Percentiles rank a stretch among this genome's conserved stretches.
Evolutionary conservation across 2,329 filamentous ascomycete species (phyloP).

Genomic region (Nothopassalora personata): DNA sequence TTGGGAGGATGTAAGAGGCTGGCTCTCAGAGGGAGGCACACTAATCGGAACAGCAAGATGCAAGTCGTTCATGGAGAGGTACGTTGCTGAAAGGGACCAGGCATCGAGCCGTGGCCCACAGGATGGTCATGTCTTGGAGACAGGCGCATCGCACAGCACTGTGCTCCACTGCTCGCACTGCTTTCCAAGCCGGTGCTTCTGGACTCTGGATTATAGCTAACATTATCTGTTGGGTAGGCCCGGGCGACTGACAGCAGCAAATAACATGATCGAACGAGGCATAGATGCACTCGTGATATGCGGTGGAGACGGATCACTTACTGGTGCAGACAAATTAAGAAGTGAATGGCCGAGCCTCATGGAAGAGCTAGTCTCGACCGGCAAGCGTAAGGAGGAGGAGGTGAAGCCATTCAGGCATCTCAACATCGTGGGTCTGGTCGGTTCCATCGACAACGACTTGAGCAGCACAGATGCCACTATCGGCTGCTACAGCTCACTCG

Average conservation of each 20-base stretch:
- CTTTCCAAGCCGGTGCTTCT: too few species aligned
- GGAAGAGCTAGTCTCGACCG: slow-evolving; percentile 71
- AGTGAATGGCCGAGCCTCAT: slow-evolving; percentile 86
- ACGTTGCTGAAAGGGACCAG: too few species aligned
- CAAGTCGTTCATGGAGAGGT: slow-evolving; percentile 82
- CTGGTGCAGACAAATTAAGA: slow-evolving; percentile 89
- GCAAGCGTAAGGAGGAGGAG: slow-evolving; percentile 65
- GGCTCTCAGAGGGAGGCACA: slow-evolving; percentile 88
- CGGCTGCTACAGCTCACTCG: slow-evolving; percentile 88
- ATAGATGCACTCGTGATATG: slow-evolving; percentile 97
- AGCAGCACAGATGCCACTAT: slow-evolving; percentile 96
- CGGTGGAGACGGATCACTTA: slow-evolving; percentile 92
- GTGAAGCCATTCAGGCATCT: slow-evolving; percentile 73
- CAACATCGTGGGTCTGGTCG: slow-evolving; percentile 94
- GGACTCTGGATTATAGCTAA: too few species aligned
- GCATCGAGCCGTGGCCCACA: too few species aligned
- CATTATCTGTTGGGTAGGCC: slow-evolving; percentile 29
- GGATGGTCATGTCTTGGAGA: too few species aligned
- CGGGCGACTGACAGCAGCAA: slow-evolving; percentile 78
- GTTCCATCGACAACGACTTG: slow-evolving; percentile 97
- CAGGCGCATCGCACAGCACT: too few species aligned
- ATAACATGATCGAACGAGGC: slow-evolving; percentile 87
- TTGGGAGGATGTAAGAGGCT: slow-evolving; percentile 93
- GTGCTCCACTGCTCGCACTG: too few species aligned
- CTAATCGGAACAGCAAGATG: slow-evolving; percentile 93